Evolutionary conservation across 495 filamentous ascomycete species (phyloP), one percentile per base, ranked within the genome.

Genomic region (Aspergillus incahuasiensis): DNA sequence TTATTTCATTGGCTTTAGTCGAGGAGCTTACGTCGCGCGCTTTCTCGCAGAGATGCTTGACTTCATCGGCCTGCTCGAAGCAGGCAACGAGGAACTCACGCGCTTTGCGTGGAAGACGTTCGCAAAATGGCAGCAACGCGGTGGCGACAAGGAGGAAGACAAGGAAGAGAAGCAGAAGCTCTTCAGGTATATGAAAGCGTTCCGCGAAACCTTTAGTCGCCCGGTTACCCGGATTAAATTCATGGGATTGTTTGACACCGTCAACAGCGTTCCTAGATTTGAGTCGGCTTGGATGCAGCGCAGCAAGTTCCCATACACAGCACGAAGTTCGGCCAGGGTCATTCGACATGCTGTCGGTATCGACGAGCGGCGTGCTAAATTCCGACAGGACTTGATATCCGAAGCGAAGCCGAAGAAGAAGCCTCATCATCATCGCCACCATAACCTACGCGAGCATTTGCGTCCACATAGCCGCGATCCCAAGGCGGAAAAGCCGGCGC

Each of bases 211-310:
- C 0, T 94, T 95, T 62, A 86, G 86, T 47, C 79, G 90, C 0
- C 90, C 89, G 0, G 86, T 92, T 11, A 75, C 84, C 15, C 78
- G 87, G 4, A 89, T 94, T 50, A 66, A 59, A 28, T 78, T 78
- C 53, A 73, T 78, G 74, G 74, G 74, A 21, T 63, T 78, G 6
- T 78, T 78, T 55, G 74, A 75, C 55, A 73, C 72, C 0, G 90
- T 95, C 43, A 95, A 95, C 65, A 87, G 85, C 55, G 89, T 95
- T 1, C 89, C 89, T 1, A 74, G 80, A 5, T 92, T 94, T 54
- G 90, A 95, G 68, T 81, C 84, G 8, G 89, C 90, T 0, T 94
- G 87, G 87, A 88, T 95, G 85, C 80, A 91, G 61, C 78, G 89
- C 25, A 86, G 78, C 57, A 90, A 87, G 63, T 91, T 91, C 54